Base-by-base conservation (phyloP, 257 asterid genomes). In the Nicotiana benthamiana region DNA sequence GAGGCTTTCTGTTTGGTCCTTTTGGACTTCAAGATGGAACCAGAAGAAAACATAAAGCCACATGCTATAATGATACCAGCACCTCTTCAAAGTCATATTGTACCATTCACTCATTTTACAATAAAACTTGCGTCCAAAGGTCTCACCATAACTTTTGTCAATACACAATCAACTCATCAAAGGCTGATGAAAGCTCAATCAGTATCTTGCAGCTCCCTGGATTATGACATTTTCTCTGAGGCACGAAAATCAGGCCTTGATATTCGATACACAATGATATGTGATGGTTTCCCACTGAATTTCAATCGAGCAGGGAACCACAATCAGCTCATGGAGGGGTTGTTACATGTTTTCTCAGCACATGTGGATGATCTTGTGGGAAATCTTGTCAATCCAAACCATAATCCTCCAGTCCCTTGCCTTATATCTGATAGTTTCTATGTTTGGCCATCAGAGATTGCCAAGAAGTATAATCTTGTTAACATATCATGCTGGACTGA, bases 401-500 rank as follows among this genome's bases (percentile, higher is more conserved):
- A 17, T 9, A 9, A 68, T 77, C 86, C 83, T 3, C 80, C 86
- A n/a, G 62, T 67, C 3, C 67, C 83, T 27, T 92, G 87, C 86
- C 28, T 92, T 62, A 78, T 92, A 3, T 62, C 90, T 4, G 97
- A 92, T 57, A 85, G 92, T 77, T 85, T 88, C 82, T 75, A 79
- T 3, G 67, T 84, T 10, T 92, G 92, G 91, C 81, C 87, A 5
- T 82, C 80, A 59, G 79, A n/a, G 16, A 84, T 92, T 13, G 87
- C 92, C 7, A 74, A 48, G 13, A 90, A 90, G 76, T 80, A 90
- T 20, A 64, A 82, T 1, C 75, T 90, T 26, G 85, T 90, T 34
- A 83, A 87, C 56, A 89, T 87, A 17, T 90, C 94, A 22, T 86
- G 89, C 79, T 92, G 93, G 93, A 89, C 97, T 8, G 86, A 90